Base-by-base conservation (phyloP, 2,329 filamentous ascomycete genomes). In the Calycina herbarum region DNA sequence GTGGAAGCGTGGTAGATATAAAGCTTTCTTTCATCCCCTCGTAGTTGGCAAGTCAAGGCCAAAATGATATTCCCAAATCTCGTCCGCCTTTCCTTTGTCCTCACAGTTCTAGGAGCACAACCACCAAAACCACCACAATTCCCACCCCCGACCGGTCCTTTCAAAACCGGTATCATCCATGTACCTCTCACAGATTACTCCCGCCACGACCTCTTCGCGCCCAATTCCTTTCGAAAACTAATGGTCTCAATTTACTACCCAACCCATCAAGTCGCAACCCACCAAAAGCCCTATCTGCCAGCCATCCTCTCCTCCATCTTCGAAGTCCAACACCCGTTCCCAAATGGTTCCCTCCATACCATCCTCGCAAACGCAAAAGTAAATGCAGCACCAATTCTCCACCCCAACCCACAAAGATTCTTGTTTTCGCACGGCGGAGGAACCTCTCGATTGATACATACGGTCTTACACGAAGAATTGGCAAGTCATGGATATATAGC, bases 401-500 rank as follows among this genome's bases (percentile, higher is more conserved):
- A 10, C 0, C n/a, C 45, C 10, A 51, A 24, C 11, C n/a, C 20
- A 11, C 35, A n/a, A 38, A 59, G 57, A 24, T 20, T 59, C 10
- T 17, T 59, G 1, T 59, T 42, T 15, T 59, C 57, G 0, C 57
- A 38, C 17, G 57, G 57, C 7, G 15, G 15, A 17, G 35, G 31
- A 42, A 24, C 17, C 6, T 59, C 57, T n/a, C 17, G 57, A 20
- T 40, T 59, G 5, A 38, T 59, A 13, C 15, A 38, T 66, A 74
- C 62, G 57, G 67, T 67, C 17, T 57, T 76, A n/a, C 66, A 69
- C 24, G 69, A 74, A 63, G 66, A 69, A 54, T 58, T 77, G 2
- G 70, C 76, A 3, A 77, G 74, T 60, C 35, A 70, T 11, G 76
- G 76, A 4, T 77, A 74, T 59, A 70, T 70, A 27, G 72, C 76